Percentiles rank a stretch among this genome's conserved stretches.
These are phyloP conservation scores for Closterium sp. DNA, from an alignment of 139 green algal genomes.

Conservation along the genomic window DNA sequence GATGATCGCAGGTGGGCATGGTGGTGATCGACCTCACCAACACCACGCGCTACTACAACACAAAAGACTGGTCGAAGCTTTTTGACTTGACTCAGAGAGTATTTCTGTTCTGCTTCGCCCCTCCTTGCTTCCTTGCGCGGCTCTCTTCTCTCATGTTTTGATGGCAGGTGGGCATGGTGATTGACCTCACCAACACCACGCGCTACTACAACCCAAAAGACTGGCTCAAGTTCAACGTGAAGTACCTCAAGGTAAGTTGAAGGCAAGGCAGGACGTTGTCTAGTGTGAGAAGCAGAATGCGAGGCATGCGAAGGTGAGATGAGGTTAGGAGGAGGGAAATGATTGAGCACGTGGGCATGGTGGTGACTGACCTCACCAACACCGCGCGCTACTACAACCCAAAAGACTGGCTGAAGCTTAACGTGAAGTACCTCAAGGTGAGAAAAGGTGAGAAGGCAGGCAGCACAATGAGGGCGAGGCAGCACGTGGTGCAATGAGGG, in stretches of 20 bases:
- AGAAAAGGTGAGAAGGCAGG: too few relatives aligned
- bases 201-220: constrained; percentile 83
- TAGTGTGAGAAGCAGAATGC: too few relatives aligned
- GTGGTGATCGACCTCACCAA: constrained; percentile 93
- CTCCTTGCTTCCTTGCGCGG: background rate
- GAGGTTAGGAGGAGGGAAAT: too few relatives aligned
- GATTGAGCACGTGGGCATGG: constrained; percentile 70
- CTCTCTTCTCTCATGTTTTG: background rate
- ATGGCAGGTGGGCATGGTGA: constrained; percentile 70
- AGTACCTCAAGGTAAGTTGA: constrained; percentile 61
- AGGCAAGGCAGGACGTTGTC: too few relatives aligned
- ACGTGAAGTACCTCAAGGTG: constrained; percentile 65
- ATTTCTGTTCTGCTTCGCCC: too few relatives aligned
- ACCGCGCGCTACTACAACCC: constrained; percentile 83
- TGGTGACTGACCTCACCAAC: constrained; percentile 96
- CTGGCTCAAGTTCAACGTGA: constrained; percentile 51
- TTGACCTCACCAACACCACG: constrained; percentile 90
- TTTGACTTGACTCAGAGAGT: too few relatives aligned
- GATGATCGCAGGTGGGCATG: constrained; percentile 41
- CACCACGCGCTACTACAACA: constrained; percentile 83
- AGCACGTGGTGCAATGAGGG: background rate
- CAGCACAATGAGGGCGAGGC: too few relatives aligned
- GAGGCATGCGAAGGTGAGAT: too few relatives aligned
- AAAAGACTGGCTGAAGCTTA: constrained; percentile 49
- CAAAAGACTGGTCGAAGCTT: constrained; percentile 47